These are phyloP conservation scores for Gnomoniopsis smithogilvyi DNA, from an alignment of 2,329 filamentous ascomycete species.

Conservation along the genomic window DNA sequence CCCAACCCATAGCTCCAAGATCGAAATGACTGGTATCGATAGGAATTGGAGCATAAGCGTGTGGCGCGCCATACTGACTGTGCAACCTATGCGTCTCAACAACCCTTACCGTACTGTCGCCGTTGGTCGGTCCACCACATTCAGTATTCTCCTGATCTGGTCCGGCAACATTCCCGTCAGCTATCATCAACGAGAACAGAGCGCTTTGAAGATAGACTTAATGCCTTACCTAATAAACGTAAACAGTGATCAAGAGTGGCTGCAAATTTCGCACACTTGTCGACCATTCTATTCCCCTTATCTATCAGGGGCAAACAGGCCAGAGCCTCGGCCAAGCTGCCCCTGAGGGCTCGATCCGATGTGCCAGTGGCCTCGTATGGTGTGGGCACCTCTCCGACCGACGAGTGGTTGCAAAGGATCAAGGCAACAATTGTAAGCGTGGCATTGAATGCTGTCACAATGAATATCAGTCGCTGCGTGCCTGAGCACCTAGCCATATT, in stretches of 20 bases:
- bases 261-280: constrained; percentile 17
- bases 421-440: constrained; percentile 19
- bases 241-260: constrained; percentile 13
- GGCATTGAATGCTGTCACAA: constrained; percentile 21
- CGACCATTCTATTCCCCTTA: constrained; percentile 18
- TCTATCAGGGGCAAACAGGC: constrained; percentile 17
- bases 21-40: constrained; percentile 11
- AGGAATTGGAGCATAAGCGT: constrained; percentile 8
- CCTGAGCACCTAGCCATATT: background rate
- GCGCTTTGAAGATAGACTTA: background rate
- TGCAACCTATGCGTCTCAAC: background rate
- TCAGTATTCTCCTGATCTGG: background rate
- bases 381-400: background rate
- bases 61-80: background rate
- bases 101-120: background rate
- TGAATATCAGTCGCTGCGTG: no score
- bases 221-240: constrained; percentile 11
- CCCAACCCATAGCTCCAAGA: constrained; percentile 12
- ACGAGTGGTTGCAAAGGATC: constrained; percentile 11
- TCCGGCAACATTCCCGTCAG: background rate
- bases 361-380: constrained; percentile 2
- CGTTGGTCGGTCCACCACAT: background rate
- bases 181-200: background rate
- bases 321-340: constrained; percentile 7
- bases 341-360: constrained; percentile 6